Conservation (phyloP, 495 filamentous ascomycete genomes). For the Penicillium longicatenatum region DNA sequence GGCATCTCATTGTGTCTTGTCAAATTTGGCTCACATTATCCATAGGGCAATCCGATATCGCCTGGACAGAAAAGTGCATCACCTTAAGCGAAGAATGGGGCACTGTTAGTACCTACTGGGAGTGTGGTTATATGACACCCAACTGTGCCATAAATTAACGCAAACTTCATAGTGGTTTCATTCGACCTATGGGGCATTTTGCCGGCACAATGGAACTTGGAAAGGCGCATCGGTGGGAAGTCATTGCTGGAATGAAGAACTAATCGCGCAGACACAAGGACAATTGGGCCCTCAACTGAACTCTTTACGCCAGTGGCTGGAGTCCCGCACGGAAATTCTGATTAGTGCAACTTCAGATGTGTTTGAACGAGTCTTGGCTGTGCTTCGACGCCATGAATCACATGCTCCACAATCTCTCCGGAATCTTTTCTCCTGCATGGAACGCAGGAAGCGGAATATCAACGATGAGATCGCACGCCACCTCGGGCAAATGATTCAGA, state of each 20-base stretch:
- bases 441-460: background rate
- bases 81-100: slow-evolving; percentile 23
- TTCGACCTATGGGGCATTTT: slow-evolving; percentile 10
- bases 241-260: slow-evolving; percentile 32
- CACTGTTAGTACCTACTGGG: slow-evolving; percentile 14
- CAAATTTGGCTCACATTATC: background rate
- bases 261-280: slow-evolving; percentile 1
- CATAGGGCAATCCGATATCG: slow-evolving; percentile 5
- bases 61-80: slow-evolving; percentile 14
- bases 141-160: background rate
- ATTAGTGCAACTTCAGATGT: background rate
- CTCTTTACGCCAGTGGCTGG: slow-evolving; percentile 8
- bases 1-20: background rate
- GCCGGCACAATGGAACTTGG: slow-evolving; percentile 24
- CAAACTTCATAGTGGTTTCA: background rate
- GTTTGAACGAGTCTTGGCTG: background rate
- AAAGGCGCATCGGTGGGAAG: background rate
- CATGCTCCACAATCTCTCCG: background rate
- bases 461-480: background rate
- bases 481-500: background rate
- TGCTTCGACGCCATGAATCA: background rate
- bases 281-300: slow-evolving; percentile 4
- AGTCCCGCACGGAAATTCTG: background rate
- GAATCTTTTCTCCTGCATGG: background rate
- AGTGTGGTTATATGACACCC: background rate